Conservation (phyloP, 108 stramenopile genomes). For the Pseudonitzschia multistriata region DNA sequence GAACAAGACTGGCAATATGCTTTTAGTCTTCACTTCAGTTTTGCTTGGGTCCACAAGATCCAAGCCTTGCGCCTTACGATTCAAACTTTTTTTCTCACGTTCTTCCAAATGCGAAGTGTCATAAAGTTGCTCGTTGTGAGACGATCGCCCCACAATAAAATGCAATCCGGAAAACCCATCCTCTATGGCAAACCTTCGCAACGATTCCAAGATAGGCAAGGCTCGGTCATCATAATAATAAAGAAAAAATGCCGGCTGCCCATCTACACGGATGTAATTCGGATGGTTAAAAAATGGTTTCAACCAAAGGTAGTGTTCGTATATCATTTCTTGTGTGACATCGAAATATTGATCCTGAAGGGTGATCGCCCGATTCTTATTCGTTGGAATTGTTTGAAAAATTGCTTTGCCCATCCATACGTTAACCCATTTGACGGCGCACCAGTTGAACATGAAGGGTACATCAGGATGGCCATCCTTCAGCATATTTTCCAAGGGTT, state of each 20-base stretch:
- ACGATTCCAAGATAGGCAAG: slow-evolving; percentile 30
- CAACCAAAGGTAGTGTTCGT: slow-evolving; percentile 62
- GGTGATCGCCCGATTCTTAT: slow-evolving; percentile 26
- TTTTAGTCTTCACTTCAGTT: background rate
- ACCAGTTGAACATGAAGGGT: slow-evolving; percentile 63
- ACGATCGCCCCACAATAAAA: slow-evolving; percentile 35
- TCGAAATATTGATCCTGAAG: slow-evolving; percentile 60
- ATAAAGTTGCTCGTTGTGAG: slow-evolving; percentile 31
- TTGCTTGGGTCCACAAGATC: background rate
- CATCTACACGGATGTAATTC: slow-evolving; percentile 50
- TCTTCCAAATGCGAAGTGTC: slow-evolving; percentile 1
- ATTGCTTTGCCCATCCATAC: slow-evolving; percentile 56
- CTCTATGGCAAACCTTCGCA: slow-evolving; percentile 40
- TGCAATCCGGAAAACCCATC: slow-evolving; percentile 58
- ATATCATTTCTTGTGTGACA: slow-evolving; percentile 25
- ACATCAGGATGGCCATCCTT: slow-evolving; percentile 61
- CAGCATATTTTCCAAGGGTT: slow-evolving; percentile 53
- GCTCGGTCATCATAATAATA: slow-evolving; percentile 36
- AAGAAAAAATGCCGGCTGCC: slow-evolving; percentile 51
- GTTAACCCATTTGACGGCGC: slow-evolving; percentile 47
- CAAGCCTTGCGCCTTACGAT: background rate
- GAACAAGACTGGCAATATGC: background rate
- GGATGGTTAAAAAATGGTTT: slow-evolving; percentile 56
- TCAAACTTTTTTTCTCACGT: background rate
- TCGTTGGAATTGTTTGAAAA: slow-evolving; percentile 31